A percentile compares a stretch with the other conserved stretches of the same genome.
phyloP scores from a whole-genome alignment of 2,329 filamentous ascomycete species.

The Colletotrichum theobromicola region DNA sequence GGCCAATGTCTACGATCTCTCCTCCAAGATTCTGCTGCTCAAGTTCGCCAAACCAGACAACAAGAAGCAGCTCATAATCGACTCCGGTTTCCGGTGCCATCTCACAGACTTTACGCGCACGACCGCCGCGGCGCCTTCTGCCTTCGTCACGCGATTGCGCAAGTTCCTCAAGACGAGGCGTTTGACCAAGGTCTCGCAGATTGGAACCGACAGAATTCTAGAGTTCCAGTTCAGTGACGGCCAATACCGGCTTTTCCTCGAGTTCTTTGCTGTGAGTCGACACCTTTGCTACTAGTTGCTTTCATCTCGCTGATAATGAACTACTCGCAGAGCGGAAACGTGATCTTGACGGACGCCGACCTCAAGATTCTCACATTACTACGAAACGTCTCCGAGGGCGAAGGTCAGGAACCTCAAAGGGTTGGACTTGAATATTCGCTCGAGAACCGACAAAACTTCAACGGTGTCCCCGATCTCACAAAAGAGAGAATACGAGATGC shows the following conservation, averaged over 20 bases:
- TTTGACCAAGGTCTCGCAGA: constrained; percentile 80
- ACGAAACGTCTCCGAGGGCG: constrained; percentile 79
- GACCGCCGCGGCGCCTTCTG: constrained; percentile 82
- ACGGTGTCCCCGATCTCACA: constrained; percentile 76
- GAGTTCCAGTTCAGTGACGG: constrained; percentile 95
- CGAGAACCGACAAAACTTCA: constrained; percentile 83
- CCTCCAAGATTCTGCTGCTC: constrained; percentile 91
- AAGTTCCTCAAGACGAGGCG: constrained; percentile 88
- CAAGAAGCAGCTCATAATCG: constrained; percentile 89
- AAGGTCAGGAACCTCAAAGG: constrained; percentile 82
- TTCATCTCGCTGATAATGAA: not conserved
- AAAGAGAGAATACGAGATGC: constrained; percentile 73
- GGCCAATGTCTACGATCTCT: constrained; percentile 95
- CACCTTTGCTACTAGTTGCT: not conserved
- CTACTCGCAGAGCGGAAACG: constrained; percentile 72
- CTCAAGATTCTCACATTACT: constrained; percentile 82
- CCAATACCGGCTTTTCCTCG: constrained; percentile 83
- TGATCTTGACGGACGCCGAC: constrained; percentile 87
- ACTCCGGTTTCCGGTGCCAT: constrained; percentile 95
- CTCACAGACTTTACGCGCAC: constrained; percentile 89
- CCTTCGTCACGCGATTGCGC: constrained; percentile 83
- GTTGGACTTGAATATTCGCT: constrained; percentile 81
- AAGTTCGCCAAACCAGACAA: constrained; percentile 92
- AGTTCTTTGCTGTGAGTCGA: constrained; percentile 79
- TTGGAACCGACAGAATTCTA: constrained; percentile 92